These are phyloP conservation scores for Aspergillus amoenus DNA, from an alignment of 2,329 filamentous ascomycete species.

Conservation along the genomic window DNA sequence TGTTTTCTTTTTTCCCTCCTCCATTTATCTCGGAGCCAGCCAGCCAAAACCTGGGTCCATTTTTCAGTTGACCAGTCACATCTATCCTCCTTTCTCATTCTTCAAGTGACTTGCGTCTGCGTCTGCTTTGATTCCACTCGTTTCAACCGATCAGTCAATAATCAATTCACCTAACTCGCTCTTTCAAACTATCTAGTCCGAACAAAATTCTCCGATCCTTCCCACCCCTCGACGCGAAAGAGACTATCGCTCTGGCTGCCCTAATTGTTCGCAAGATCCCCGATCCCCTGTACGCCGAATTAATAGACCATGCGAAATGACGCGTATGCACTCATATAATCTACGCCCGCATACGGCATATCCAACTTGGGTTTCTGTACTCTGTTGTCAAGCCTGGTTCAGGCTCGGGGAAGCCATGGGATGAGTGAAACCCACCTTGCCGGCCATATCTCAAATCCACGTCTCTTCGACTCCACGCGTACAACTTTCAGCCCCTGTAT, in stretches of 20 bases:
- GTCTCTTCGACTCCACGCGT: not conserved
- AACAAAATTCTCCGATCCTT: slow-evolving; percentile 90
- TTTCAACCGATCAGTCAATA: not conserved
- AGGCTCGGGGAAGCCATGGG: not conserved
- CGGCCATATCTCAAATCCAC: no score
- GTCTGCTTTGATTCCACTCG: not conserved
- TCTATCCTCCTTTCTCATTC: not conserved
- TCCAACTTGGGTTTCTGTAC: not conserved
- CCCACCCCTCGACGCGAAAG: slow-evolving; percentile 76
- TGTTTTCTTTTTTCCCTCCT: not conserved
- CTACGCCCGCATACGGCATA: not conserved
- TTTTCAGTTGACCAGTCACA: slow-evolving; percentile 7
- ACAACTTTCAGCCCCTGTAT: slow-evolving; percentile 3
- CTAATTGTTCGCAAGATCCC: slow-evolving; percentile 88
- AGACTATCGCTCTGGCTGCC: slow-evolving; percentile 81
- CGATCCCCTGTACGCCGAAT: slow-evolving; percentile 83
- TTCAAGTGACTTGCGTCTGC: not conserved
- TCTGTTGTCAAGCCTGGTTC: not conserved
- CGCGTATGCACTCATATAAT: not conserved
- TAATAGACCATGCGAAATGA: slow-evolving; percentile 75
- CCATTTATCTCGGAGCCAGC: not conserved
- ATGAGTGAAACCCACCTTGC: not conserved
- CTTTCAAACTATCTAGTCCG: slow-evolving; percentile 58
- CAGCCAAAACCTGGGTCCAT: not conserved
- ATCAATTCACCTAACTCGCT: slow-evolving; percentile 14